A percentile compares a stretch with the other conserved stretches of the same genome.
phyloP scores from a whole-genome alignment of 2,329 filamentous ascomycete genomes.

The Penicillium sp. region DNA sequence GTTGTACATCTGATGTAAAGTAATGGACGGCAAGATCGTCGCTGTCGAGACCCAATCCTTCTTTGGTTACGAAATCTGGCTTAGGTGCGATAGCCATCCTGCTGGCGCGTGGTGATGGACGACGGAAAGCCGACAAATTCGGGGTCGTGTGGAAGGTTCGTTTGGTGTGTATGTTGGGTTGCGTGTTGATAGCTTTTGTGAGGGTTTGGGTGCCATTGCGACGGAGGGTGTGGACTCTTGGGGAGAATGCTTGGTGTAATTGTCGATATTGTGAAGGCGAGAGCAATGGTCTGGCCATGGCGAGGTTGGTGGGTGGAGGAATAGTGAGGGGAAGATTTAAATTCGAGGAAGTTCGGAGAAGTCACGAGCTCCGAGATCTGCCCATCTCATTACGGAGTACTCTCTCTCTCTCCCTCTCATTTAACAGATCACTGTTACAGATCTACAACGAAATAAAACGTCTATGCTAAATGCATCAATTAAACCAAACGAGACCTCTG shows the following conservation, averaged over 20 bases:
- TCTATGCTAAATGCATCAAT: constrained; percentile 27
- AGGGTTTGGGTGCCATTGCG: background rate
- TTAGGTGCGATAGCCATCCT: too few species aligned
- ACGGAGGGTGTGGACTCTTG: background rate
- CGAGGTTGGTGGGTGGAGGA: background rate
- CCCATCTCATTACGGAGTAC: too few species aligned
- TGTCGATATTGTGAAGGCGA: constrained; percentile 17
- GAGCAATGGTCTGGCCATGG: constrained; percentile 17
- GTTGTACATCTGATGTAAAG: background rate
- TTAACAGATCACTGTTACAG: too few species aligned
- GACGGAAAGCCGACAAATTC: background rate
- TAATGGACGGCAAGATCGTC: background rate
- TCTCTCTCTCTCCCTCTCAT: too few species aligned
- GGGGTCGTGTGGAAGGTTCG: constrained; percentile 16
- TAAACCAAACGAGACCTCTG: constrained; percentile 25
- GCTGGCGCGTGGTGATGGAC: background rate
- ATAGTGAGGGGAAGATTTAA: constrained; percentile 5
- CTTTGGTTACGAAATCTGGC: too few species aligned
- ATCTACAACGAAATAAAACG: background rate
- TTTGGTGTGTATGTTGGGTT: background rate
- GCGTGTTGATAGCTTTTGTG: background rate
- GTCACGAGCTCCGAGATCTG: background rate
- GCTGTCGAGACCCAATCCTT: background rate
- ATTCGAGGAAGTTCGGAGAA: constrained; percentile 13
- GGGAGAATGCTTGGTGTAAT: constrained; percentile 6